Conservation (phyloP, 2,329 filamentous ascomycete genomes). For the Aspergillus sojae region DNA sequence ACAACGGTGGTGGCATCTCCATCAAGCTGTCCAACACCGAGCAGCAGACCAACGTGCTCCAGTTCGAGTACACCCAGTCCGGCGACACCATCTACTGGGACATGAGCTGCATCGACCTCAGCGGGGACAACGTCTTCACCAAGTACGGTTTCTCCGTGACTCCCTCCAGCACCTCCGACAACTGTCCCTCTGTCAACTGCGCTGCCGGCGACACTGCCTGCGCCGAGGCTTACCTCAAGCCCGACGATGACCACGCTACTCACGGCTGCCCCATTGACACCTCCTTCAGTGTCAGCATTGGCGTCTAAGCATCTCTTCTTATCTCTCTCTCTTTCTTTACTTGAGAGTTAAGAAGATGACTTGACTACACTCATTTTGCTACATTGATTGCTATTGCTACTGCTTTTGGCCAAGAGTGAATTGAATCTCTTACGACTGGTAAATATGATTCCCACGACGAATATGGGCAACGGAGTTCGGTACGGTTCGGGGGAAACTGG, state of each 20-base stretch:
- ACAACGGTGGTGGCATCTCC: constrained; percentile 45
- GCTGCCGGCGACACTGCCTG: constrained; percentile 38
- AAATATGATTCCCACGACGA: background rate
- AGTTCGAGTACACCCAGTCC: constrained; percentile 43
- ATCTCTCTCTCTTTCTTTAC: background rate
- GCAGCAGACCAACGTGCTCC: constrained; percentile 40
- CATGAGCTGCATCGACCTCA: constrained; percentile 39
- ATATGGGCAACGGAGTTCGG: constrained; percentile 1
- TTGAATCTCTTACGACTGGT: background rate
- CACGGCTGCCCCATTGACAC: constrained; percentile 42
- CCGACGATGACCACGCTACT: constrained; percentile 45
- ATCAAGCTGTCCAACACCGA: constrained; percentile 43
- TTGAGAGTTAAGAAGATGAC: background rate
- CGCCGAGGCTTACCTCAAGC: constrained; percentile 43
- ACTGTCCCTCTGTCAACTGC: constrained; percentile 41
- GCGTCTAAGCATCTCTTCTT: background rate
- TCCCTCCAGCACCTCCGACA: constrained; percentile 26
- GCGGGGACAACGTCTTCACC: constrained; percentile 32
- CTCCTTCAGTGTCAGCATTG: constrained; percentile 35
- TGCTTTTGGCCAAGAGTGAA: background rate
- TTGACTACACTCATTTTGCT: background rate
- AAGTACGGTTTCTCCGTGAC: constrained; percentile 39
- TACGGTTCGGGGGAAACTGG: background rate
- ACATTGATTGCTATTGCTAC: background rate
- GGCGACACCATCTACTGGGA: constrained; percentile 40